Conservation (phyloP, 2,329 filamentous ascomycete genomes). For the Fusarium tanahbumbuense region DNA sequence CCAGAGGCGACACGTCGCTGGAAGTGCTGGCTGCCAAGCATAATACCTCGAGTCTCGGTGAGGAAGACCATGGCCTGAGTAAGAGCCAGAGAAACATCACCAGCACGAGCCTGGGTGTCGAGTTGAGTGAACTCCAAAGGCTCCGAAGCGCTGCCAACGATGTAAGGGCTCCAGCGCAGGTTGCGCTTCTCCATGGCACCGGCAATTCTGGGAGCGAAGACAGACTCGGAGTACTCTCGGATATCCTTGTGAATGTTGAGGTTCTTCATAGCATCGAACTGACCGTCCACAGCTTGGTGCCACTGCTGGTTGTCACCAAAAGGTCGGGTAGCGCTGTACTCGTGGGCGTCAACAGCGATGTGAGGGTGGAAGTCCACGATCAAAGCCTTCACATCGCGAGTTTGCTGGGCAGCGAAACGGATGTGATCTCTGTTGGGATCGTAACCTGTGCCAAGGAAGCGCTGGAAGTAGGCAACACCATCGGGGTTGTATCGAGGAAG, state of each 20-base stretch:
- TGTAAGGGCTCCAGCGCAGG: slow-evolving; percentile 46
- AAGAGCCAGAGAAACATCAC: slow-evolving; percentile 43
- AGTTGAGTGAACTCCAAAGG: slow-evolving; percentile 44
- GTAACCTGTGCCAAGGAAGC: slow-evolving; percentile 42
- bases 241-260: slow-evolving; percentile 47
- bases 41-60: slow-evolving; percentile 46
- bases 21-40: slow-evolving; percentile 49
- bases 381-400: slow-evolving; percentile 43
- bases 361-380: slow-evolving; percentile 43
- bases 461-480: slow-evolving; percentile 47
- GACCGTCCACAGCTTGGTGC: slow-evolving; percentile 43
- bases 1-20: slow-evolving; percentile 48
- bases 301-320: slow-evolving; percentile 42
- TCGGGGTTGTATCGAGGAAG: slow-evolving; percentile 48
- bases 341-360: slow-evolving; percentile 44
- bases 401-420: slow-evolving; percentile 43
- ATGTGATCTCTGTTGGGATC: slow-evolving; percentile 48
- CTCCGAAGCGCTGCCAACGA: slow-evolving; percentile 32
- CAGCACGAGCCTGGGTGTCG: slow-evolving; percentile 42
- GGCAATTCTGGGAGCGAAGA: slow-evolving; percentile 39
- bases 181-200: slow-evolving; percentile 37
- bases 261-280: slow-evolving; percentile 46
- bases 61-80: slow-evolving; percentile 46
- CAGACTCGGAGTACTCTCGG: slow-evolving; percentile 38
- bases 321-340: slow-evolving; percentile 42